Evolutionary conservation across 495 filamentous ascomycete species (phyloP).

Genomic region (Talaromyces trachyspermus): DNA sequence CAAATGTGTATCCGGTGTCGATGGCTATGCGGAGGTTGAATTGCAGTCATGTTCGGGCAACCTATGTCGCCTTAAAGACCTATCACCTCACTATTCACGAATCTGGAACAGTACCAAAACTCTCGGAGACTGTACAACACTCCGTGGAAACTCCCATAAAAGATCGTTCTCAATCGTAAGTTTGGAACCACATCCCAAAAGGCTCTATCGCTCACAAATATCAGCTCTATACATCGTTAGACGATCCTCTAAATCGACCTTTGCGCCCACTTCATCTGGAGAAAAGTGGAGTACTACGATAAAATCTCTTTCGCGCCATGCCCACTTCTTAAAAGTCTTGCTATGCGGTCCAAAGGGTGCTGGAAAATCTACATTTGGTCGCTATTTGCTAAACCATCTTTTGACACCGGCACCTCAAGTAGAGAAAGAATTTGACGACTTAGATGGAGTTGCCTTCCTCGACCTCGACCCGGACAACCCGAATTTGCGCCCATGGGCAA

Average conservation of each 20-base stretch:
- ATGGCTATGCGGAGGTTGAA: conserved; percentile 40
- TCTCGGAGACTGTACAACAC: conserved; percentile 29
- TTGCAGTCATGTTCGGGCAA: conserved; percentile 48
- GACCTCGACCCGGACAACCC: conserved; percentile 79
- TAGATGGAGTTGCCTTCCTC: conserved; percentile 53
- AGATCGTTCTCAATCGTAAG: conserved; percentile 40
- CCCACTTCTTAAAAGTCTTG: conserved; percentile 40
- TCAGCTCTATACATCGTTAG: conserved; percentile 39
- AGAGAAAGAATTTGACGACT: conserved; percentile 25
- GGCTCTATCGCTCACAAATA: not conserved
- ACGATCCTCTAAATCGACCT: conserved; percentile 41
- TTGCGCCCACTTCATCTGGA: conserved; percentile 56
- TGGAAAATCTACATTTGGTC: conserved; percentile 81
- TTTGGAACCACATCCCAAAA: no score
- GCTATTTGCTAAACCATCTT: conserved; percentile 68
- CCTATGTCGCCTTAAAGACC: conserved; percentile 47
- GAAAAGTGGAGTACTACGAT: conserved; percentile 53
- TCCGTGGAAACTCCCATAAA: conserved; percentile 22
- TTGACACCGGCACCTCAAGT: conserved; percentile 43
- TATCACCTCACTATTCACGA: conserved; percentile 63
- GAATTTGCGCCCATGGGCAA: conserved; percentile 74
- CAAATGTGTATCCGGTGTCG: conserved; percentile 41
- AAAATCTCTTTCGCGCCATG: conserved; percentile 30
- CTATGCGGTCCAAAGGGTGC: conserved; percentile 75
- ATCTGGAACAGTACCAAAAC: conserved; percentile 60